These are phyloP conservation scores for Trichomonascaceae sp. DNA, from an alignment of 1,139 yeast species.

Conservation along the genomic window DNA sequence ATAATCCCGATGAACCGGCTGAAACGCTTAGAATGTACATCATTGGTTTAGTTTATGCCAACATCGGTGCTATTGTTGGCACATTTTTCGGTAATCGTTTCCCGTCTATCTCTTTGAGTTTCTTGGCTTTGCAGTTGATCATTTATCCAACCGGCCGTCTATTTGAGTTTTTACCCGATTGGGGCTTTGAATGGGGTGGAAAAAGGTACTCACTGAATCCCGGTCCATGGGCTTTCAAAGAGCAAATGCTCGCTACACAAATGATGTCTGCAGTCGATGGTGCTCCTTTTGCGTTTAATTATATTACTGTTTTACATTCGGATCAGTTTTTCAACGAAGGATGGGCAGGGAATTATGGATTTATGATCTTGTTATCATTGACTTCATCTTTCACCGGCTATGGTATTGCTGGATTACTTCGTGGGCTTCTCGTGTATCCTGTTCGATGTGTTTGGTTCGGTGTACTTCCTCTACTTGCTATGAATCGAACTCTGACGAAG, in stretches of 20 bases:
- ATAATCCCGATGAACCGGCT: constrained; percentile 38
- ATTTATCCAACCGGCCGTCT: constrained; percentile 19
- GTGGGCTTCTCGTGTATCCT: constrained; percentile 45
- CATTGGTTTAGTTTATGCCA: constrained; percentile 27
- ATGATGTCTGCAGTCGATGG: constrained; percentile 41
- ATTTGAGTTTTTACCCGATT: constrained; percentile 40
- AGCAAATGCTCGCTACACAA: constrained; percentile 56
- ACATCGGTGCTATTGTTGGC: constrained; percentile 47
- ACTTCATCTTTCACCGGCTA: constrained; percentile 54
- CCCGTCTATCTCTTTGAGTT: constrained; percentile 45
- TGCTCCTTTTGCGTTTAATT: constrained; percentile 37
- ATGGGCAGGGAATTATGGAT: constrained; percentile 33
- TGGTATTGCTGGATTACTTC: constrained; percentile 48
- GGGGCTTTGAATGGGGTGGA: constrained; percentile 39
- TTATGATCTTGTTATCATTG: constrained; percentile 45
- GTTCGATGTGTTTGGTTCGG: constrained; percentile 52
- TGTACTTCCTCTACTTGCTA: constrained; percentile 46
- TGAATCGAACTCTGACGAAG: constrained; percentile 46
- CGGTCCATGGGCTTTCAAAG: constrained; percentile 63
- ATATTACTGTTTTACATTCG: constrained; percentile 28
- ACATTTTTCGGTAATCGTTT: constrained; percentile 47
- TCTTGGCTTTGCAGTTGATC: constrained; percentile 40
- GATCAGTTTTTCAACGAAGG: constrained; percentile 25
- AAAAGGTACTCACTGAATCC: constrained; percentile 43
- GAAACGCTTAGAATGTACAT: constrained; percentile 47